Conservation (phyloP, 148 eudicot species). For the Cornus kousa region DNA sequence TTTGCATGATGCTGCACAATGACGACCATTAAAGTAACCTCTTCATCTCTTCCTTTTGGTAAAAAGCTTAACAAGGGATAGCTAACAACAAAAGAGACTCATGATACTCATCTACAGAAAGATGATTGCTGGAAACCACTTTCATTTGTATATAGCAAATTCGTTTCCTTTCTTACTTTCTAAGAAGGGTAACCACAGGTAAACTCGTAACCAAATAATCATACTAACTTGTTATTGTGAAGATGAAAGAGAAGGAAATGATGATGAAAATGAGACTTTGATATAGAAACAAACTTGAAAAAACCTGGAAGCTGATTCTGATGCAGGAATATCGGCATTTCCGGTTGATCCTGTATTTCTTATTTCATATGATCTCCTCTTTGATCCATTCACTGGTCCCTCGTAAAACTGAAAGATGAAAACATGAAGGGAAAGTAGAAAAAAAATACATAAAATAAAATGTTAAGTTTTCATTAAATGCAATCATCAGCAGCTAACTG, state of each 20-base stretch:
- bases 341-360: constrained; percentile 21
- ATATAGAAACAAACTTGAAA: not conserved
- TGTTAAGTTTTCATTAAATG: not conserved
- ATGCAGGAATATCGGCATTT: constrained; percentile 21
- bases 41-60: not conserved
- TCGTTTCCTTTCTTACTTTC: not conserved
- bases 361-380: constrained; percentile 23
- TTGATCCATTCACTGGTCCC: constrained; percentile 62
- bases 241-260: not conserved
- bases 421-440: not conserved
- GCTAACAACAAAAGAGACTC: not conserved
- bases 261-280: not conserved
- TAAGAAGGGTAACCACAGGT: not conserved
- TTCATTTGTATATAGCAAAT: not conserved
- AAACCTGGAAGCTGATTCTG: constrained; percentile 32
- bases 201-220: not conserved
- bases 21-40: not conserved
- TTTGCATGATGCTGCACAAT: not conserved
- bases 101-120: not conserved
- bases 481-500: constrained; percentile 9
- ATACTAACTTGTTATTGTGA: not conserved
- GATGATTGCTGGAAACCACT: not conserved
- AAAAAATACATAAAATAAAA: constrained; percentile 1
- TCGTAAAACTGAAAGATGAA: constrained; percentile 48
- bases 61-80: not conserved